These are phyloP conservation scores for Stachybotrys elegans DNA, from an alignment of 2,329 filamentous ascomycete species.

Conservation along the genomic window DNA sequence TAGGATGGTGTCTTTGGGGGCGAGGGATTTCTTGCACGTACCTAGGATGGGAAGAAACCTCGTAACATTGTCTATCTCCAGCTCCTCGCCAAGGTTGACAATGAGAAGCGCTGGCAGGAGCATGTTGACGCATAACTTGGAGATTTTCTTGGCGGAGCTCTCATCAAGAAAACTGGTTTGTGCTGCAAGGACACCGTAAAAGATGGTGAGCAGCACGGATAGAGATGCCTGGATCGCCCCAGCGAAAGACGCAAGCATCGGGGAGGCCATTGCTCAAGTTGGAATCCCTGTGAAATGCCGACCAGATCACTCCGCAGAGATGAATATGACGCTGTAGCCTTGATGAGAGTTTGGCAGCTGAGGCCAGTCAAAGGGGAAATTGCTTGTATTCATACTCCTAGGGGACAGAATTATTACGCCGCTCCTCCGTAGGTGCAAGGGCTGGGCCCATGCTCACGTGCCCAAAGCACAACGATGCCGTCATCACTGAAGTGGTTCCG, in stretches of 20 bases:
- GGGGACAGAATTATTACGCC: neutral
- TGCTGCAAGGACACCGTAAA: conserved; percentile 2
- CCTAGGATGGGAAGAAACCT: conserved; percentile 1
- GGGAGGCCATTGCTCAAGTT: neutral
- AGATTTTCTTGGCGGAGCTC: conserved; percentile 2
- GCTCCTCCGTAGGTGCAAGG: neutral
- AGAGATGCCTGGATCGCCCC: conserved; percentile 3
- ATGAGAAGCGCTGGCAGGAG: conserved; percentile 1
- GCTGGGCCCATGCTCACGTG: neutral
- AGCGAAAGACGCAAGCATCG: conserved; percentile 1
- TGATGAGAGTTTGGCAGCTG: neutral
- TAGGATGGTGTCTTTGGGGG: neutral
- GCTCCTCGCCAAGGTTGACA: neutral
- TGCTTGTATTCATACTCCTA: neutral
- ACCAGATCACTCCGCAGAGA: too few species aligned
- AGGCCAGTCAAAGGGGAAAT: neutral
- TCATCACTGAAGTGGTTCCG: too few species aligned
- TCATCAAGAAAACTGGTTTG: conserved; percentile 2
- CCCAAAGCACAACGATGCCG: too few species aligned
- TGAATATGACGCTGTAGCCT: too few species aligned
- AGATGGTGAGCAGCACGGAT: conserved; percentile 3
- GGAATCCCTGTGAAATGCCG: too few species aligned
- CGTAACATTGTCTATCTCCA: neutral
- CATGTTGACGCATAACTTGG: conserved; percentile 4
- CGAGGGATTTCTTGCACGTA: neutral